phyloP scores from a whole-genome alignment of 331 rosid genomes.

The Telfairia occidentalis region DNA sequence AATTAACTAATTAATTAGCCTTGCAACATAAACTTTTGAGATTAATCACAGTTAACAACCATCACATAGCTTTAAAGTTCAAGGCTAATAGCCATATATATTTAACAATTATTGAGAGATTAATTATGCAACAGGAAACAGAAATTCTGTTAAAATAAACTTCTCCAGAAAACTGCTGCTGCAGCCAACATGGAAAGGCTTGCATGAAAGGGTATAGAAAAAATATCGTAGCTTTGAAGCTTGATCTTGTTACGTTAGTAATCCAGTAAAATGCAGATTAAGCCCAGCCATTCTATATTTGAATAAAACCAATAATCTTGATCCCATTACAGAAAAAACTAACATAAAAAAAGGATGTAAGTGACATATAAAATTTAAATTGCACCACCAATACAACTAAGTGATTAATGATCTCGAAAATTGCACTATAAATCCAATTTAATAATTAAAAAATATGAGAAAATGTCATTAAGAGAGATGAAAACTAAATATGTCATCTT shows the following conservation, averaged over 20 bases:
- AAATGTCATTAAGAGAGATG: background rate
- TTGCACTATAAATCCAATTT: background rate
- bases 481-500: background rate
- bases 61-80: background rate
- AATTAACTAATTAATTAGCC: background rate
- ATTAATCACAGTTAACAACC: background rate
- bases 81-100: background rate
- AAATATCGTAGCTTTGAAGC: background rate
- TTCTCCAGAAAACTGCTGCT: background rate
- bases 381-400: background rate
- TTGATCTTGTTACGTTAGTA: background rate
- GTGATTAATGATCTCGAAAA: background rate
- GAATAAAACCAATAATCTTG: background rate
- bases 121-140: background rate
- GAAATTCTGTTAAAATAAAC: conserved; percentile 2
- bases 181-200: background rate
- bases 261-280: background rate
- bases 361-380: background rate
- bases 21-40: background rate
- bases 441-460: background rate
- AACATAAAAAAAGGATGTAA: too few species aligned
- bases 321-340: too few species aligned
- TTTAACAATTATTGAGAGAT: background rate
- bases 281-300: background rate
- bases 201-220: background rate